Evolutionary conservation across 768 basidiomycete genomes (phyloP).

Genomic region (Russula sp.): DNA sequence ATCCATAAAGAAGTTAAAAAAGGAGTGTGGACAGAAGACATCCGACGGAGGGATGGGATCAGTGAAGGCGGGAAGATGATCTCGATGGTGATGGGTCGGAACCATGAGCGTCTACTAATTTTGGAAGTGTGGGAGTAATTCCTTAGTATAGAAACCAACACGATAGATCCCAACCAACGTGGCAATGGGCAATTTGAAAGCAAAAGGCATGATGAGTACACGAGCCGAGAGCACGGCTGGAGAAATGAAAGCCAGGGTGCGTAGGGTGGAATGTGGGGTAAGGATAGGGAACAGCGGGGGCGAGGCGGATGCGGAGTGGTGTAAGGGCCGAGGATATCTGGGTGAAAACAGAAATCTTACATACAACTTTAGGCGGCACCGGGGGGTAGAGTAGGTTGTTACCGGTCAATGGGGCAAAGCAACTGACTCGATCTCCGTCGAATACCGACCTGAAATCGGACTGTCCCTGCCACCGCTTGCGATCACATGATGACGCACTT

Average conservation of each 20-base stretch:
- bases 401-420: slow-evolving; percentile 1
- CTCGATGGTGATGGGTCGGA: slow-evolving; percentile 16
- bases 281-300: not conserved
- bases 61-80: not conserved
- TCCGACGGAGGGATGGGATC: slow-evolving; percentile 1
- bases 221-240: not conserved
- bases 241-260: not conserved
- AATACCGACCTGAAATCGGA: not conserved
- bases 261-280: not conserved
- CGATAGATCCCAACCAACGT: slow-evolving; percentile 7
- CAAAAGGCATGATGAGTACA: not conserved
- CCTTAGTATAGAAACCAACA: not conserved
- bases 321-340: slow-evolving; percentile 2
- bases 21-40: not conserved
- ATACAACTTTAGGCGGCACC: not conserved
- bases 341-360: not conserved
- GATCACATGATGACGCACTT: slow-evolving; percentile 82
- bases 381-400: not conserved
- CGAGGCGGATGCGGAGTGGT: not conserved
- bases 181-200: slow-evolving; percentile 1
- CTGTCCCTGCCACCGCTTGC: not conserved
- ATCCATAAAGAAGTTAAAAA: slow-evolving; percentile 3
- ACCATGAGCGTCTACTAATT: slow-evolving; percentile 4
- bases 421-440: not conserved
- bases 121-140: slow-evolving; percentile 7